Evolutionary conservation across 208 protist species (phyloP), one percentile per base, ranked within the genome.

Genomic region (Leishmania arabica): DNA sequence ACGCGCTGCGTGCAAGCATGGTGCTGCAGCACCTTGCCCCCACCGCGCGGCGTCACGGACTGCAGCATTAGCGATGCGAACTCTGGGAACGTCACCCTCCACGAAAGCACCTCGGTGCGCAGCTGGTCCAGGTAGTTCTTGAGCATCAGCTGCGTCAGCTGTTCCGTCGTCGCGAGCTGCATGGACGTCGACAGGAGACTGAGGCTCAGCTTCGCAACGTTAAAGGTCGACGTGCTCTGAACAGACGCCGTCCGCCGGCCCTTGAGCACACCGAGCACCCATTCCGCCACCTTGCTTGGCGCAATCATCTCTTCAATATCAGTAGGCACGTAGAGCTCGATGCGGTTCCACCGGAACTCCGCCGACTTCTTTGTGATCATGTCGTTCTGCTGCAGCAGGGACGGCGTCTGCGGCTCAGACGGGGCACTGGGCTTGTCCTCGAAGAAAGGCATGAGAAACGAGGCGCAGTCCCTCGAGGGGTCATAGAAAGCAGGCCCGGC

Each of bases 1-100:
- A 97, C 84, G 27, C 71, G 77, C 73, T 95, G 91, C 37, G 95
- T 95, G 66, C 88, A 92, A 42, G 73, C 60, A 77, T 98, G 92
- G 40, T 47, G 64, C 3, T 92, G 91, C 71, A 98, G 88, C 77
- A 86, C 66, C 58, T 90, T 91, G 37, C 87, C 82, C 27, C 84
- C 78, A 40, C 86, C 88, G 21, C 87, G 89, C 40, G 87, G 85
- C n/a, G 92, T 94, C 5, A 91, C 91, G 58, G 85, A 86, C 65
- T 86, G 74, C 66, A 98, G 86, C 37, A 98, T 64, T 21, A 95
- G 60, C 2, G 87, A 81, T 37, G 92, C 87, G 24, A 96, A 79
- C 51, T 94, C 89, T 60, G 85, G 77, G 47, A 91, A 91, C 37
- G 89, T 89, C 68, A 78, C 81, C 34, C 80, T 75, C 91, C 93